Conservation (phyloP, 2,329 filamentous ascomycete genomes). For the Colletotrichum neosansevieriae region DNA sequence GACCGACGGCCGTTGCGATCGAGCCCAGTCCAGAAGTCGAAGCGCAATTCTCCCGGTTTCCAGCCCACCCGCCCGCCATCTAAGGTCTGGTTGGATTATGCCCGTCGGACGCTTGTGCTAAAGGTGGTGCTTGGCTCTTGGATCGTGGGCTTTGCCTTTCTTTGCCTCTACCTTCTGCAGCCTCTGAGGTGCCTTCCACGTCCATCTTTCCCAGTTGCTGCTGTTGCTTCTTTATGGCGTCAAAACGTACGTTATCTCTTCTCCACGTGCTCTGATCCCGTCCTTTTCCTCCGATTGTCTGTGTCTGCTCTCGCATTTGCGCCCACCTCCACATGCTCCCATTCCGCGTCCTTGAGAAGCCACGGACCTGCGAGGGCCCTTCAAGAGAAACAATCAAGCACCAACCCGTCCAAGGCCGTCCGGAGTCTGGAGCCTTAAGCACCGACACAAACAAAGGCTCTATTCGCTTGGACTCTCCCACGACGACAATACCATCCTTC, state of each 20-base stretch:
- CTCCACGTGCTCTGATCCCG: constrained; percentile 19
- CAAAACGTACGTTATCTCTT: constrained; percentile 39
- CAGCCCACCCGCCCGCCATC: background rate
- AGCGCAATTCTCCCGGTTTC: constrained; percentile 7
- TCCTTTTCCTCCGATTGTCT: constrained; percentile 26
- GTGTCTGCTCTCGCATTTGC: constrained; percentile 7
- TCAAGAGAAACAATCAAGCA: constrained; percentile 3
- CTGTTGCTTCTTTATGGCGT: constrained; percentile 41
- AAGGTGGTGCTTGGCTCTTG: constrained; percentile 21
- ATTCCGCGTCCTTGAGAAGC: constrained; percentile 12
- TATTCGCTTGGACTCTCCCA: constrained; percentile 15
- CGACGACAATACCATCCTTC: constrained; percentile 10
- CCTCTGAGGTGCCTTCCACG: constrained; percentile 20
- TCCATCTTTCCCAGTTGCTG: constrained; percentile 2
- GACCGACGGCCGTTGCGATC: constrained; percentile 22
- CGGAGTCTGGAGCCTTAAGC: constrained; percentile 25
- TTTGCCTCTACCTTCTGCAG: background rate
- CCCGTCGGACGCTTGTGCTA: constrained; percentile 38
- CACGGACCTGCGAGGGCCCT: constrained; percentile 35
- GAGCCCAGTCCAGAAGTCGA: constrained; percentile 14
- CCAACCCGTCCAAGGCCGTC: constrained; percentile 17
- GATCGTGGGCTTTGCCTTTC: background rate
- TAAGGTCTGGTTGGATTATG: constrained; percentile 27
- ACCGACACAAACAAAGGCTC: constrained; percentile 37
- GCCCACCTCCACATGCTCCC: background rate